A percentile compares a stretch with the other conserved stretches of the same genome.
These are phyloP conservation scores for Physcomitrellopsis africana DNA, from an alignment of 225 moss, liverwort and hornwort genomes.

Conservation along the genomic window DNA sequence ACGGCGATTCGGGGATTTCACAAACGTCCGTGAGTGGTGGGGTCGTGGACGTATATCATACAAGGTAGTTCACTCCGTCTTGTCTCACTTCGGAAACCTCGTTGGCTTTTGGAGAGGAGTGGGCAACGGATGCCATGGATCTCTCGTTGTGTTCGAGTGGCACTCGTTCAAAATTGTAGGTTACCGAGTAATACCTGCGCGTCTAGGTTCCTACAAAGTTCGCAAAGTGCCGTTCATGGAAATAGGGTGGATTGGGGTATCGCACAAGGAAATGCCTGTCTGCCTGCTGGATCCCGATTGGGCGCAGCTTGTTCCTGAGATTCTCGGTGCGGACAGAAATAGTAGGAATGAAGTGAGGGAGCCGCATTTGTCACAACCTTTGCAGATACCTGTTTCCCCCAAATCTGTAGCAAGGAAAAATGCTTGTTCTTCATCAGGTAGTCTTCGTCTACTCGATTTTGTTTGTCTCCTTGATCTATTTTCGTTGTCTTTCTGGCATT, in stretches of 20 bases:
- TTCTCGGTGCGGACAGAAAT: slow-evolving; percentile 28
- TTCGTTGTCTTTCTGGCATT: slow-evolving; percentile 11
- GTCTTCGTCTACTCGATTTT: slow-evolving; percentile 18
- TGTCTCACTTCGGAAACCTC: slow-evolving; percentile 77
- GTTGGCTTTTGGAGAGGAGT: slow-evolving; percentile 97
- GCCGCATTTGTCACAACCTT: slow-evolving; percentile 36
- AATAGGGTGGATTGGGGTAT: slow-evolving; percentile 81
- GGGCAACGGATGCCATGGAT: slow-evolving; percentile 66
- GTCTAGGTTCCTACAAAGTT: slow-evolving; percentile 64
- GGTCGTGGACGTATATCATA: slow-evolving; percentile 62
- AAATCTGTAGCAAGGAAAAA: slow-evolving; percentile 33
- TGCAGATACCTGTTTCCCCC: slow-evolving; percentile 52
- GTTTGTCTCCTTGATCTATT: neutral
- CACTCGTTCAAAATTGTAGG: slow-evolving; percentile 67
- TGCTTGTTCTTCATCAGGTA: slow-evolving; percentile 39
- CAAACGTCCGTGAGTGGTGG: slow-evolving; percentile 76
- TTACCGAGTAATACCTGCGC: slow-evolving; percentile 73
- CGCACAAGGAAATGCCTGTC: slow-evolving; percentile 66
- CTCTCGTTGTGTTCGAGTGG: slow-evolving; percentile 90
- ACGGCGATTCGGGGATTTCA: slow-evolving; percentile 70
- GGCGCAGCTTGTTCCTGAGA: slow-evolving; percentile 48
- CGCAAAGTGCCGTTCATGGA: slow-evolving; percentile 80
- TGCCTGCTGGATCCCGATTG: slow-evolving; percentile 77
- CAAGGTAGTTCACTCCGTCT: slow-evolving; percentile 64
- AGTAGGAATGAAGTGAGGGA: slow-evolving; percentile 28